Conservation (phyloP, 768 basidiomycete species). For the Psilocybe cyanescens region DNA sequence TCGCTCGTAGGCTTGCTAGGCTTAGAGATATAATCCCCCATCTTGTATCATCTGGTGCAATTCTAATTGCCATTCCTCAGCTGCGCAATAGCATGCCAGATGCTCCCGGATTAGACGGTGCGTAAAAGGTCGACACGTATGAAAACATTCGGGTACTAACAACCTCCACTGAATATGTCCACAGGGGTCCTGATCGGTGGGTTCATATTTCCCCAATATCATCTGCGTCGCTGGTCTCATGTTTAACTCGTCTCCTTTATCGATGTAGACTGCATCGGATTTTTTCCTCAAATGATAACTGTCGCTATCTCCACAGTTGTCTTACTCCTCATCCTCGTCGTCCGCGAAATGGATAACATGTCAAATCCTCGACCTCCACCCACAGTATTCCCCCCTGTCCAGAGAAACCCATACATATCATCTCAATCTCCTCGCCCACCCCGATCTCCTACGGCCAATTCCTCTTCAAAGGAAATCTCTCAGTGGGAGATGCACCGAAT, state of each 20-base stretch:
- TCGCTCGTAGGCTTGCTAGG: slow-evolving; percentile 40
- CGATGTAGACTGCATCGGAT: slow-evolving; percentile 52
- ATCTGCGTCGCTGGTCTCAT: background rate
- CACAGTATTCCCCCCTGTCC: slow-evolving; percentile 14
- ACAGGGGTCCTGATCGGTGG: slow-evolving; percentile 53
- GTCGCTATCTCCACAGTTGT: slow-evolving; percentile 41
- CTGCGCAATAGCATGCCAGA: slow-evolving; percentile 60
- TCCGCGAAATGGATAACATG: slow-evolving; percentile 41
- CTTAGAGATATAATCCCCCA: slow-evolving; percentile 37
- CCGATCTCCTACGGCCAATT: slow-evolving; percentile 29
- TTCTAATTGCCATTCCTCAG: slow-evolving; percentile 51
- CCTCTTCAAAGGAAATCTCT: slow-evolving; percentile 35
- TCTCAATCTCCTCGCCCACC: slow-evolving; percentile 32
- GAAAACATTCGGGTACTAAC: background rate
- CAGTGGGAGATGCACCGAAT: slow-evolving; percentile 41
- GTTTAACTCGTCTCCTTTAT: background rate
- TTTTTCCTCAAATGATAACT: slow-evolving; percentile 62
- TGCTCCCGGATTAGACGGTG: slow-evolving; percentile 53
- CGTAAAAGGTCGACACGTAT: slow-evolving; percentile 9
- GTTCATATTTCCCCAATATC: slow-evolving; percentile 6
- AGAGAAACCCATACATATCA: slow-evolving; percentile 5
- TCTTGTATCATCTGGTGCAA: slow-evolving; percentile 41
- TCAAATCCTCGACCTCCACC: slow-evolving; percentile 11
- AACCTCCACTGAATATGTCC: background rate
- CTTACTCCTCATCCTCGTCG: slow-evolving; percentile 45